Conservation (phyloP, 495 filamentous ascomycete species). For the Chaetomium tenue region DNA sequence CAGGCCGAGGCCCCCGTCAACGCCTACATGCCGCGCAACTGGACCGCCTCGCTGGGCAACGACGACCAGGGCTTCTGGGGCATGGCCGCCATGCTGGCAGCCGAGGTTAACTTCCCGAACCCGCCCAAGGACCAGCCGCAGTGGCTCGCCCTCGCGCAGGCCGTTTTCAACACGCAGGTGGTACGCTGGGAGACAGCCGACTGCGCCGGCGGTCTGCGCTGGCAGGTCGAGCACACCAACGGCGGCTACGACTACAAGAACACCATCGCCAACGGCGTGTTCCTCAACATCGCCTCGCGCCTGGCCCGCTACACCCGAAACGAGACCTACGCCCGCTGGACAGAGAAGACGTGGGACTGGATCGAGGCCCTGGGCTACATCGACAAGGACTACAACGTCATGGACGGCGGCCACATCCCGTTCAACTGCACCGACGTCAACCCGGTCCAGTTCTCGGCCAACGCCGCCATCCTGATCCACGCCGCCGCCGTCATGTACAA, state of each 20-base stretch:
- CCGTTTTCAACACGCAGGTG: constrained; percentile 73
- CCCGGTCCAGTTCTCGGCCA: constrained; percentile 66
- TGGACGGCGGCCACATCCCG: constrained; percentile 55
- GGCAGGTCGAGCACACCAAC: constrained; percentile 78
- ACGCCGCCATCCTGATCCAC: constrained; percentile 64
- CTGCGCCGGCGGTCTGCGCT: constrained; percentile 75
- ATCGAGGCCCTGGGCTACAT: constrained; percentile 51
- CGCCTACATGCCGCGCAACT: constrained; percentile 63
- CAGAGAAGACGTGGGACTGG: constrained; percentile 69
- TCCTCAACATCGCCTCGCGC: constrained; percentile 69
- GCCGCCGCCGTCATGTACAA: constrained; percentile 71
- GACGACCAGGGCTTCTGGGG: constrained; percentile 71
- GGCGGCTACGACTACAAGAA: constrained; percentile 78
- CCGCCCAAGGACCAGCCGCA: constrained; percentile 58
- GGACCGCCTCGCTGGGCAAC: constrained; percentile 61
- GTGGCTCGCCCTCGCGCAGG: constrained; percentile 80
- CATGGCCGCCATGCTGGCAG: constrained; percentile 65
- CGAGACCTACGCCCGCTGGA: constrained; percentile 68
- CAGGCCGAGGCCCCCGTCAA: constrained; percentile 56
- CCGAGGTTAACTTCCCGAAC: constrained; percentile 61
- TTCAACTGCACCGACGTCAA: constrained; percentile 52
- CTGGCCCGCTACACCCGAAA: constrained; percentile 71
- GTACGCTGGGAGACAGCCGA: constrained; percentile 59
- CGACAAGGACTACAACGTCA: constrained; percentile 51
- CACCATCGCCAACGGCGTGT: constrained; percentile 63